Evolutionary conservation across 352 stramenopile genomes (phyloP).

Genomic region (Halophytophthora polymorphica): DNA sequence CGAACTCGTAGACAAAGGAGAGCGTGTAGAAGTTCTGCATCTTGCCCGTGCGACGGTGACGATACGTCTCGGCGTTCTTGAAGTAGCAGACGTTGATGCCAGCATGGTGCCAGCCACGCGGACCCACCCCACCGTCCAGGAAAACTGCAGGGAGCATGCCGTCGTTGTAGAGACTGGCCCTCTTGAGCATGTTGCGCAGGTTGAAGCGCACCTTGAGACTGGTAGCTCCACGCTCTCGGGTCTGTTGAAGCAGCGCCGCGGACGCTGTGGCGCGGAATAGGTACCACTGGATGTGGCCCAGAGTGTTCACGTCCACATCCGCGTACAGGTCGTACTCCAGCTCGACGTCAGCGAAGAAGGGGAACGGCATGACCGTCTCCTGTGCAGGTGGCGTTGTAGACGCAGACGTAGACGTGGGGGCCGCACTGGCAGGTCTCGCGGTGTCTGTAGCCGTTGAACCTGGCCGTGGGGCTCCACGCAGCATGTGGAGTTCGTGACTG

Average conservation of each 20-base stretch:
- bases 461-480: constrained; percentile 1
- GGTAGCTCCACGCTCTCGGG: constrained; percentile 13
- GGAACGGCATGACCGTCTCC: constrained; percentile 26
- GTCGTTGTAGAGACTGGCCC: constrained; percentile 81
- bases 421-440: constrained; percentile 2
- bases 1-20: constrained; percentile 75
- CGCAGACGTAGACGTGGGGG: background rate
- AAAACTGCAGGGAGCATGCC: constrained; percentile 85
- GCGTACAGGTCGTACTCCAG: constrained; percentile 77
- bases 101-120: constrained; percentile 65
- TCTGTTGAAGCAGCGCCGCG: constrained; percentile 8
- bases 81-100: constrained; percentile 85
- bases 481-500: constrained; percentile 33
- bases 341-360: constrained; percentile 56
- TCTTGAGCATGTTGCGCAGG: constrained; percentile 86
- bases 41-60: constrained; percentile 45
- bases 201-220: constrained; percentile 73
- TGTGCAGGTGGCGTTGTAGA: constrained; percentile 11
- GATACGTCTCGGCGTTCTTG: constrained; percentile 68
- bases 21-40: constrained; percentile 64
- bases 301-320: constrained; percentile 65
- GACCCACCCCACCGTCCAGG: constrained; percentile 22
- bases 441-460: background rate
- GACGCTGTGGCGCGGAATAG: constrained; percentile 67
- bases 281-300: constrained; percentile 88